Evolutionary conservation across 352 stramenopile genomes (phyloP).

Genomic region (Lagenidium giganteum): DNA sequence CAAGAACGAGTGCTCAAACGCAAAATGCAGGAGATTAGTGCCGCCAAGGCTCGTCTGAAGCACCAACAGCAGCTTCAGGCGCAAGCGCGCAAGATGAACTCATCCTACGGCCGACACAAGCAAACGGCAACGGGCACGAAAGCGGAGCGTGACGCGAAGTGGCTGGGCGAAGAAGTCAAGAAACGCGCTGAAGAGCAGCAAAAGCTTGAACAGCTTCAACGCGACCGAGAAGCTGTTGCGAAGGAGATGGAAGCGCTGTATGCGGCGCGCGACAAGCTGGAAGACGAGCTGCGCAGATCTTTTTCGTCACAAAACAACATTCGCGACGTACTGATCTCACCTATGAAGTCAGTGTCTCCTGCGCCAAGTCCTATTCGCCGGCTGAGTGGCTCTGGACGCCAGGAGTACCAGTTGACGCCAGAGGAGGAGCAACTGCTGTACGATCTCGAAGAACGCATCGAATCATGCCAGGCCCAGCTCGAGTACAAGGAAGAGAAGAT

Average conservation of each 20-base stretch:
- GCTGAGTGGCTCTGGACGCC: slow-evolving; percentile 25
- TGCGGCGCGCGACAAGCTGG: slow-evolving; percentile 60
- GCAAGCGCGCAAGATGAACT: slow-evolving; percentile 63
- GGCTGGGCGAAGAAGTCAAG: slow-evolving; percentile 82
- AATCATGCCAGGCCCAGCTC: slow-evolving; percentile 78
- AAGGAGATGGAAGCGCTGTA: slow-evolving; percentile 83
- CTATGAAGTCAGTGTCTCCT: too few species aligned
- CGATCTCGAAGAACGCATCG: slow-evolving; percentile 83
- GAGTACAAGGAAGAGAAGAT: slow-evolving; percentile 90
- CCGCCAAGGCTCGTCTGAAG: slow-evolving; percentile 75
- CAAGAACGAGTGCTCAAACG: slow-evolving; percentile 84
- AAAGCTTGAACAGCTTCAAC: slow-evolving; percentile 80
- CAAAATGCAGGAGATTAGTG: slow-evolving; percentile 84
- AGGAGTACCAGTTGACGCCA: slow-evolving; percentile 55
- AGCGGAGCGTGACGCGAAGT: slow-evolving; percentile 60
- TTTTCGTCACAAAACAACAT: slow-evolving; percentile 61
- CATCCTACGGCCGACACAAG: slow-evolving; percentile 48
- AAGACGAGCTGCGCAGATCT: slow-evolving; percentile 61
- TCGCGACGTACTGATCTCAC: slow-evolving; percentile 76
- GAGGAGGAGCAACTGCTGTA: slow-evolving; percentile 79
- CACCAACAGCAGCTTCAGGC: slow-evolving; percentile 76
- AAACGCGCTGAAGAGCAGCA: slow-evolving; percentile 76
- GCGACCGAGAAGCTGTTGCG: slow-evolving; percentile 65
- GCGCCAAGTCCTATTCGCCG: slow-evolving; percentile 31
- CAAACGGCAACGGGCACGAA: slow-evolving; percentile 21